Evolutionary conservation across 2,329 filamentous ascomycete genomes (phyloP).

Genomic region (Paraphaeosphaeria sporulosa): DNA sequence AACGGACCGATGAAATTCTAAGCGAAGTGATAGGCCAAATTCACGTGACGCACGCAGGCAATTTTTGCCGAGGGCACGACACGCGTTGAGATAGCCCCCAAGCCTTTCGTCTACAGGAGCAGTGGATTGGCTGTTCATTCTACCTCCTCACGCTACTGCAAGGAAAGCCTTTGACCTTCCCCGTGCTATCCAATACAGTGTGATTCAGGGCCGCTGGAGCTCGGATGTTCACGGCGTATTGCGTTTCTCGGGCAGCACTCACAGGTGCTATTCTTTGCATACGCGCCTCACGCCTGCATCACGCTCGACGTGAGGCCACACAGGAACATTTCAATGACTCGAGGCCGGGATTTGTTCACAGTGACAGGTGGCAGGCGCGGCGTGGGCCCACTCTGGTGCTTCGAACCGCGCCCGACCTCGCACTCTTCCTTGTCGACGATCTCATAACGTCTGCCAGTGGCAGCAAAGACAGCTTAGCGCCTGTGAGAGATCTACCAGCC

Average conservation of each 20-base stretch:
- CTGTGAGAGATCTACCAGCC: conserved; percentile 14
- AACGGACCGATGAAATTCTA: not conserved
- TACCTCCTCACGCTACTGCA: conserved; percentile 9
- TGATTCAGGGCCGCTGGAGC: not conserved
- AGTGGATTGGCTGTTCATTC: not conserved
- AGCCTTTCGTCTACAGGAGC: not conserved
- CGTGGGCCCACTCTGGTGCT: not conserved
- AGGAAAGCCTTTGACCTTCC: conserved; percentile 1
- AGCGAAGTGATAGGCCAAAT: not conserved
- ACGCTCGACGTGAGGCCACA: not conserved
- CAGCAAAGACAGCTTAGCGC: conserved; percentile 29
- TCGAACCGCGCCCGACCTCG: conserved; percentile 4
- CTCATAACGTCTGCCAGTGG: conserved; percentile 14
- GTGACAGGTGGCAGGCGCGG: conserved; percentile 6
- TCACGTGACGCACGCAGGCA: conserved; percentile 8
- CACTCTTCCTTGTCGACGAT: conserved; percentile 16
- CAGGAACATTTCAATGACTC: not conserved
- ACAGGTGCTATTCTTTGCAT: not conserved
- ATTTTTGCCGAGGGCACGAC: not conserved
- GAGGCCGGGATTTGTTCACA: not conserved
- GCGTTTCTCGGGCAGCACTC: not conserved
- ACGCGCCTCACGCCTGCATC: not conserved
- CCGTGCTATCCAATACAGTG: conserved; percentile 2
- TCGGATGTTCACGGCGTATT: not conserved
- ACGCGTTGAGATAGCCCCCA: not conserved